Base-by-base conservation (phyloP, 768 basidiomycete species). In the Suillus americanus region DNA sequence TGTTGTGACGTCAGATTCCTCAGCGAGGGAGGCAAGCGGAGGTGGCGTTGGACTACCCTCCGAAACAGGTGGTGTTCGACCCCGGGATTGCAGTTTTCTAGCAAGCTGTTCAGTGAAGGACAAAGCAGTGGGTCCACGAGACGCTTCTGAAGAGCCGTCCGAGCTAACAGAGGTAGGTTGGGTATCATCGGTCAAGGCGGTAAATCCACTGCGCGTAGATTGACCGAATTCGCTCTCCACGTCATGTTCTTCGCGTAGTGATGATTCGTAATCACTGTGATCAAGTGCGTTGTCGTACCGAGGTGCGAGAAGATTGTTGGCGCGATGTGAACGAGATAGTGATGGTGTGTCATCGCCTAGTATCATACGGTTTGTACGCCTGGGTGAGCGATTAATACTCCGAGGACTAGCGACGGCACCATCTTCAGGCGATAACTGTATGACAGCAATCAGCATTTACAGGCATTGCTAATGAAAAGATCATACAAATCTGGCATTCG, bases 401-500 rank as follows among this genome's bases (percentile, higher is more conserved):
- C 90, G 84, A 46, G 88, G 85, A 72, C 85, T 89, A 7, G 87
- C 85, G 37, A 85, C 74, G 43, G 85, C 80, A n/a, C 81, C 85
- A 54, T 85, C 81, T 67, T 86, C 79, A 18, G 86, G 85, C 53
- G 85, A 84, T 71, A 89, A 88, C 89, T 92, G 67, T 55, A 61
- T 63, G n/a, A 53, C 12, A 30, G 35, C 28, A 23, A 54, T 76
- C 43, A 76, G 66, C 51, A 57, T 61, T 25, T 53, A 51, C 33
- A 41, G 30, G 62, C 63, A 45, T 33, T 61, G 25, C 20, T 16
- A 35, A 5, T 56, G 10, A 23, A 45, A 43, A 20, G 12, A 51
- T 80, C 85, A 66, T 72, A 94, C 91, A 65, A 91, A 80, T 62
- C 84, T 86, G 18, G 85, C 88, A 41, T 91, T 93, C 63, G 88